Evolutionary conservation across 2,329 filamentous ascomycete species (phyloP), one percentile per base, ranked within the genome.

Genomic region (Leptoxyphium fumago): DNA sequence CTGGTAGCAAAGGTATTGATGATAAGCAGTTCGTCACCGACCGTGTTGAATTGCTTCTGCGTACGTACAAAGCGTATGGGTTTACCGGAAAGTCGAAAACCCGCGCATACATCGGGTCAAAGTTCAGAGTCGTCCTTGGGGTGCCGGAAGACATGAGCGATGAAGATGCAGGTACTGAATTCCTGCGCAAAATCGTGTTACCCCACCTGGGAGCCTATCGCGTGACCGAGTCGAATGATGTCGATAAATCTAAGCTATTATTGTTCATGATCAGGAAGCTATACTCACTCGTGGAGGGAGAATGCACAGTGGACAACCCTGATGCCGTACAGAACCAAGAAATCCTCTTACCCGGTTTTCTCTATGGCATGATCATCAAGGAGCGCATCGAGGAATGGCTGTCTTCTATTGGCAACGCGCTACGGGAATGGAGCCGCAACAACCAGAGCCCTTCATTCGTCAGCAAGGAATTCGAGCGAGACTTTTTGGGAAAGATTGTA

Each of bases 261-360:
- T 71, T 96, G 38, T 93, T 96, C 67, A 96, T 96, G 88, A 84
- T 88, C 55, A 76, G 89, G 51, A 98, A 98, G 64, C 75, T 98
- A 29, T 98, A 98, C 59, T 78, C 88, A 11, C 71, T 98, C 41
- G 89, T 91, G 8, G 87, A 88, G 48, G 88, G 89, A 45, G 89
- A 95, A 51, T 96, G 89, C 61, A 75, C 86, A 4, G 78, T 88
- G 4, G 91, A 98, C 68, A 96, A 98, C 58, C 89, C 91, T 1
- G 91, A 98, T 73, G 86, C 91, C 10, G 82, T 95, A 14, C 88
- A 94, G 57, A 94, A 93, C 63, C 91, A 98, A 60, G 91, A 98
- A 64, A 82, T 96, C 46, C 71, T 98, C 18, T 75, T 98, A 1
- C 89, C 89, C 43, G 89, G 91, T 8, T 94, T 94, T 59, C 69